A percentile compares a stretch with the other conserved stretches of the same genome.
phyloP scores from a whole-genome alignment of 2,329 filamentous ascomycete genomes.

The Aspergillus sclerotialis region DNA sequence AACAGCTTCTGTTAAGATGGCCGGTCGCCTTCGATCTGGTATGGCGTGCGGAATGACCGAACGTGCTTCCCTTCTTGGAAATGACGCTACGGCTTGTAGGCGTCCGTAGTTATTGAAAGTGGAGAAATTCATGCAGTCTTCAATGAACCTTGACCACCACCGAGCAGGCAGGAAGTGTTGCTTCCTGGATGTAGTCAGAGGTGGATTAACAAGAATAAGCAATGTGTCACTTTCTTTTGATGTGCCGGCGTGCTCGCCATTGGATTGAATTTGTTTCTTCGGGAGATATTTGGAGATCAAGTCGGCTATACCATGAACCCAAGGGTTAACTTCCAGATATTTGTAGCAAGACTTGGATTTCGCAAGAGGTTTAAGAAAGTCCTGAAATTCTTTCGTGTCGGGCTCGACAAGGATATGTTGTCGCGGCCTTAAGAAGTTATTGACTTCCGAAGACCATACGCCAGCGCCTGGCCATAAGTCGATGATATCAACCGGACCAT shows the following conservation, averaged over 20 bases:
- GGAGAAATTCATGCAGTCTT: slow-evolving; percentile 49
- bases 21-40: slow-evolving; percentile 48
- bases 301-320: slow-evolving; percentile 30
- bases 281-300: too few species aligned
- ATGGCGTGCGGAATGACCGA: slow-evolving; percentile 55
- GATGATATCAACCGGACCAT: slow-evolving; percentile 74
- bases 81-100: slow-evolving; percentile 72
- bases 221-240: slow-evolving; percentile 62
- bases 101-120: slow-evolving; percentile 70
- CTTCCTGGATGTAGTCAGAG: slow-evolving; percentile 45
- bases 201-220: slow-evolving; percentile 64
- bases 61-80: slow-evolving; percentile 54
- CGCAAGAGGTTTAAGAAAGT: slow-evolving; percentile 55
- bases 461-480: slow-evolving; percentile 79
- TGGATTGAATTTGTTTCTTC: slow-evolving; percentile 45
- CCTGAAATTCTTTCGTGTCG: slow-evolving; percentile 50
- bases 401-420: slow-evolving; percentile 79
- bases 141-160: slow-evolving; percentile 51
- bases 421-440: slow-evolving; percentile 68
- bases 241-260: slow-evolving; percentile 32
- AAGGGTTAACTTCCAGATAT: slow-evolving; percentile 49
- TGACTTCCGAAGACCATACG: slow-evolving; percentile 69
- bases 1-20: slow-evolving; percentile 53
- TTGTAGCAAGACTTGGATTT: slow-evolving; percentile 41
- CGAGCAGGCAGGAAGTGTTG: slow-evolving; percentile 45